Base-by-base conservation (phyloP, 2,329 filamentous ascomycete species). In the Byssothecium circinans region DNA sequence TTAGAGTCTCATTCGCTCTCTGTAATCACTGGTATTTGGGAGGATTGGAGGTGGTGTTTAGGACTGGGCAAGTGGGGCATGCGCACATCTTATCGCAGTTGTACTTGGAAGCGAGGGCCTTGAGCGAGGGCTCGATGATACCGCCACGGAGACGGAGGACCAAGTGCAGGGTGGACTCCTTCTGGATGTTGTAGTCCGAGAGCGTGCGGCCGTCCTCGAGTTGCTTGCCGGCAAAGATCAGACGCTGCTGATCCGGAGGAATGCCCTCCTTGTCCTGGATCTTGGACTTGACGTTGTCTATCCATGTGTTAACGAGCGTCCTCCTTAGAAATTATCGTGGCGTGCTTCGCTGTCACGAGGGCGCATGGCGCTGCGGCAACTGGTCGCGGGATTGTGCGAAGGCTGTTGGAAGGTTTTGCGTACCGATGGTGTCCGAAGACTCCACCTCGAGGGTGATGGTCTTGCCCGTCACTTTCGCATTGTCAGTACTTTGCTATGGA, bases 191-290 rank as follows among this genome's bases (percentile, higher is more conserved):
- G 87, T 96, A 96, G 82, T 96, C 91, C 75, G 86, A 89, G 61
- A 96, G 85, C 57, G 92, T 96, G 73, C 91, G 89, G 79, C 91
- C 91, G 81, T 97, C 92, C 85, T 96, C 92, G 62, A 97, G 88
- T 82, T 96, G 92, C 88, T 96, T 96, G 78, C 92, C 91, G 70
- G 91, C 91, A 77, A 97, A 97, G 81, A 96, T 96, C 82, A 97
- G 78, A 74, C 92, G 91, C 84, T 97, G 92, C 79, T 96, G 91
- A 80, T 96, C 92, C 62, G 91, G 91, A 70, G 92, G 92, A 67
- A 96, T 96, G 70, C 92, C 92, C 82, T 96, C 92, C 88, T 96
- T 96, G 81, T 96, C 91, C 83, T 96, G 92, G 78, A 97, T 96
- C 88, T 96, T 96, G 82, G 86, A 87, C 87, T 97, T 97, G 80